phyloP scores from a whole-genome alignment of 2,329 filamentous ascomycete genomes.

The Colletotrichum sp. region DNA sequence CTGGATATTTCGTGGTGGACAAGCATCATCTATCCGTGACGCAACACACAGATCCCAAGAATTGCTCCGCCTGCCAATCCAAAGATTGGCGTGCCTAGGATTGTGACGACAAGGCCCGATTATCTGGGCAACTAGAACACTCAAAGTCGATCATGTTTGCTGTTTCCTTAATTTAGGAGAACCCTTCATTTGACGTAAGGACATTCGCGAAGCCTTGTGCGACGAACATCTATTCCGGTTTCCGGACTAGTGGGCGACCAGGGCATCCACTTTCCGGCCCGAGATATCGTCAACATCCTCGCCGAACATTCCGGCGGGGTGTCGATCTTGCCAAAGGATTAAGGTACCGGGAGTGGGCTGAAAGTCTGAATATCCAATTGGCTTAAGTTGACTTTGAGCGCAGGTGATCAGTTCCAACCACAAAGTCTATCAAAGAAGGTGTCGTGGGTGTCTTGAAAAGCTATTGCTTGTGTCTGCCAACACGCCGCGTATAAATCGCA shows the following conservation, averaged over 20 bases:
- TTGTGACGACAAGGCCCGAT: not conserved
- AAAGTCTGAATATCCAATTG: not conserved
- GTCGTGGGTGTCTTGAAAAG: not conserved
- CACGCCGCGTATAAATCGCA: not conserved
- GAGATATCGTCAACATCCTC: not conserved
- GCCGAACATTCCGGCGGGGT: not conserved
- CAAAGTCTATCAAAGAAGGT: not conserved
- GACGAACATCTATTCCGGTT: not conserved
- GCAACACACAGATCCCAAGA: not conserved
- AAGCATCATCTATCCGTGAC: constrained; percentile 3
- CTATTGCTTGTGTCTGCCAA: not conserved
- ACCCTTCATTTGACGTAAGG: not conserved
- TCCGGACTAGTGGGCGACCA: not conserved
- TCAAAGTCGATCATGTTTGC: not conserved
- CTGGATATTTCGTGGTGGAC: not conserved
- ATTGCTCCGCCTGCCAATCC: not conserved
- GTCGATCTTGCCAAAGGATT: not conserved
- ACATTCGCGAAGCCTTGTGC: not conserved
- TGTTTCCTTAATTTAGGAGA: not conserved
- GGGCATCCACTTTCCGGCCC: not conserved
- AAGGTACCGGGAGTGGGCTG: not conserved
- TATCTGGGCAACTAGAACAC: not conserved
- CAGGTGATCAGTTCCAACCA: not conserved
- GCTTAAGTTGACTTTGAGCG: not conserved
- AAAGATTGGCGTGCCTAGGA: not conserved